Evolutionary conservation across 176 grass and related monocot species (phyloP).

Genomic region (Microstegium vimineum): DNA sequence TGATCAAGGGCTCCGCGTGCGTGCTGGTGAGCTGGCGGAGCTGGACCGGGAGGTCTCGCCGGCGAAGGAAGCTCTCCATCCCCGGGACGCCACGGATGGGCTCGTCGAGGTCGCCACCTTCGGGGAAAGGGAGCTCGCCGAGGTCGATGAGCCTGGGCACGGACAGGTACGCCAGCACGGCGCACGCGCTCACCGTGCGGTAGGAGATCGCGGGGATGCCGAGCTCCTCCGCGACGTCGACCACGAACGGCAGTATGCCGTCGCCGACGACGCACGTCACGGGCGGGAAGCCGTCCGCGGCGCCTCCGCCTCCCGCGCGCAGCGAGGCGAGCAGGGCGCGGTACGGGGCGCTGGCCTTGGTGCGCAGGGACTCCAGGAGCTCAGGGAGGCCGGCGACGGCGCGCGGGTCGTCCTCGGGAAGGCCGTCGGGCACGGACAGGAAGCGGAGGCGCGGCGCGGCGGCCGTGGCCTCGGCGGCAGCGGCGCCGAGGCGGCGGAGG

Average conservation of each 20-base stretch:
- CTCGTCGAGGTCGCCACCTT: constrained; percentile 7
- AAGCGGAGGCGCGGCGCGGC: constrained; percentile 40
- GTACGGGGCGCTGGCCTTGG: neutral
- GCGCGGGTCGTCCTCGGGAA: constrained; percentile 45
- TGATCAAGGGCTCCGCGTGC: neutral
- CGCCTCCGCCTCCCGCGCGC: neutral
- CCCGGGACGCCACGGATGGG: constrained; percentile 30
- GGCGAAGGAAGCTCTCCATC: constrained; percentile 35
- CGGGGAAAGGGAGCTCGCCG: neutral
- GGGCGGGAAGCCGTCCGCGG: neutral
- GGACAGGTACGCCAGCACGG: constrained; percentile 20
- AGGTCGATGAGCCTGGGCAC: neutral
- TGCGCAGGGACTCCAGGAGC: constrained; percentile 1
- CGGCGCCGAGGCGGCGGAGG: constrained; percentile 9
- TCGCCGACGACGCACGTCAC: constrained; percentile 31
- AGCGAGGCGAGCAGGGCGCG: constrained; percentile 18
- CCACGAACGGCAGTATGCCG: constrained; percentile 28
- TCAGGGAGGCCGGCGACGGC: constrained; percentile 2
- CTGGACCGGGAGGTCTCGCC: constrained; percentile 20
- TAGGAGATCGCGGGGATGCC: neutral
- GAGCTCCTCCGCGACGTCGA: constrained; percentile 35
- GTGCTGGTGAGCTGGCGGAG: neutral
- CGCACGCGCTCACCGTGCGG: constrained; percentile 14
- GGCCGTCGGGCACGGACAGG: constrained; percentile 47
- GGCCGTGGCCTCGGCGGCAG: neutral